Percentiles rank a stretch among this genome's conserved stretches.
Evolutionary conservation across 345 rosid genomes (phyloP).

Genomic region (Corchorus capsularis): DNA sequence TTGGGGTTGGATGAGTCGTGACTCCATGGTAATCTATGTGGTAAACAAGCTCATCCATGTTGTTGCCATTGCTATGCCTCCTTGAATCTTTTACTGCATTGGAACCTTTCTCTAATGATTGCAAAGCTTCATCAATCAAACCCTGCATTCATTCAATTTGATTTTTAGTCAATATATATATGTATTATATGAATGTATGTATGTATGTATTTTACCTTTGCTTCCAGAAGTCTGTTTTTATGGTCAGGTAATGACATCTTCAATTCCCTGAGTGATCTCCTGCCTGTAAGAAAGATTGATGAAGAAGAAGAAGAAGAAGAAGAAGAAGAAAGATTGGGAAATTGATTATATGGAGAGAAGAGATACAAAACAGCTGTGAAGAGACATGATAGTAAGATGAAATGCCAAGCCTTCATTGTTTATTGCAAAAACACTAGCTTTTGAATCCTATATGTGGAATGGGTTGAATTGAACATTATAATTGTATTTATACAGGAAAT

Average conservation of each 20-base stretch:
- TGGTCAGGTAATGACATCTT: conserved; percentile 19
- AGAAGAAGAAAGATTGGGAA: conserved; percentile 22
- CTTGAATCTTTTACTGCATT: conserved; percentile 11
- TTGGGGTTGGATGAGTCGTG: conserved; percentile 60
- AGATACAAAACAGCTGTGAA: conserved; percentile 23
- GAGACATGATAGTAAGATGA: conserved; percentile 21
- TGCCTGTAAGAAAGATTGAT: conserved; percentile 14
- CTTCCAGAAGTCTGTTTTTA: background rate
- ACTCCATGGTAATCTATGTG: conserved; percentile 62
- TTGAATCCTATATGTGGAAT: background rate
- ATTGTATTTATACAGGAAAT: background rate
- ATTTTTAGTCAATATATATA: background rate
- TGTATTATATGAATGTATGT: too few species aligned
- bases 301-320: conserved; percentile 23
- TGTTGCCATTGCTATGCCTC: conserved; percentile 7
- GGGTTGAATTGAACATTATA: background rate
- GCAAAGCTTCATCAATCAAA: conserved; percentile 23
- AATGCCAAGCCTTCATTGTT: conserved; percentile 32
- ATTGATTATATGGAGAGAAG: conserved; percentile 14
- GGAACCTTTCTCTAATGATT: conserved; percentile 4
- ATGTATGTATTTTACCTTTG: conserved; percentile 25
- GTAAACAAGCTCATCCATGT: conserved; percentile 34
- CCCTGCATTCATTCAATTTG: conserved; percentile 33
- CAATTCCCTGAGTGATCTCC: conserved; percentile 29
- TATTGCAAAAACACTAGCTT: background rate